Percentiles rank a stretch among this genome's conserved stretches.
phyloP scores from a whole-genome alignment of 2,329 filamentous ascomycete genomes.

The Neoscytalidium dimidiatum region DNA sequence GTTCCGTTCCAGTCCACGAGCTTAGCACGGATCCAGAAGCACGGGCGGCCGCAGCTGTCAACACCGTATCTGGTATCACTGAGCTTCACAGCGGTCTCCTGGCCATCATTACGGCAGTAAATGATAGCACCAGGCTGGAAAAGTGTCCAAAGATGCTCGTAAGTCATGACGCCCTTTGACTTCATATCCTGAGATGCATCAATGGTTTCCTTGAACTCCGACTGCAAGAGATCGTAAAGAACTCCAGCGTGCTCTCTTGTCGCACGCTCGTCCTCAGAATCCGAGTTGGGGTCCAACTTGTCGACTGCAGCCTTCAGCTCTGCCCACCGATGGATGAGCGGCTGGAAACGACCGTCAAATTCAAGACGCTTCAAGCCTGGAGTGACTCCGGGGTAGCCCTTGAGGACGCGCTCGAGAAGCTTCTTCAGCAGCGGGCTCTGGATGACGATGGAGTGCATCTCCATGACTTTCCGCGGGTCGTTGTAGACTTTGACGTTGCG shows the following conservation, averaged over 20 bases:
- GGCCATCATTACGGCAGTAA: slow-evolving; percentile 38
- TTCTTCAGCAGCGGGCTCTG: slow-evolving; percentile 64
- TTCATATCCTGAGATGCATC: slow-evolving; percentile 43
- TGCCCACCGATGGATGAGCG: slow-evolving; percentile 67
- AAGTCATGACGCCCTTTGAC: slow-evolving; percentile 44
- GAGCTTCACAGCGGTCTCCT: slow-evolving; percentile 35
- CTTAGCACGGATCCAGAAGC: slow-evolving; percentile 40
- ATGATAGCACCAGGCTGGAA: slow-evolving; percentile 40
- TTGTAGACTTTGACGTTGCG: slow-evolving; percentile 46
- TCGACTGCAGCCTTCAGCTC: slow-evolving; percentile 27
- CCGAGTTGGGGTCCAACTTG: slow-evolving; percentile 11
- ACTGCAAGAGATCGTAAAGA: slow-evolving; percentile 39
- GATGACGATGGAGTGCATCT: slow-evolving; percentile 64
- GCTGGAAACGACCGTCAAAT: slow-evolving; percentile 62
- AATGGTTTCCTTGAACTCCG: slow-evolving; percentile 45
- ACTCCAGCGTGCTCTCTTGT: slow-evolving; percentile 43
- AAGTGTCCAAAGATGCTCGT: slow-evolving; percentile 47
- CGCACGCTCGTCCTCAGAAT: slow-evolving; percentile 30
- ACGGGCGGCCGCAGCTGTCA: slow-evolving; percentile 36
- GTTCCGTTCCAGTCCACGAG: slow-evolving; percentile 40
- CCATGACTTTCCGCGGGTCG: slow-evolving; percentile 61
- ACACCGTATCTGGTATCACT: slow-evolving; percentile 32
- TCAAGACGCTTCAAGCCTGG: slow-evolving; percentile 61
- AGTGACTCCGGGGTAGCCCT: slow-evolving; percentile 62
- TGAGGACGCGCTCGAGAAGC: slow-evolving; percentile 56